Evolutionary conservation across 345 rosid genomes (phyloP), one percentile per base, ranked within the genome.

Genomic region (Populus deltoides): DNA sequence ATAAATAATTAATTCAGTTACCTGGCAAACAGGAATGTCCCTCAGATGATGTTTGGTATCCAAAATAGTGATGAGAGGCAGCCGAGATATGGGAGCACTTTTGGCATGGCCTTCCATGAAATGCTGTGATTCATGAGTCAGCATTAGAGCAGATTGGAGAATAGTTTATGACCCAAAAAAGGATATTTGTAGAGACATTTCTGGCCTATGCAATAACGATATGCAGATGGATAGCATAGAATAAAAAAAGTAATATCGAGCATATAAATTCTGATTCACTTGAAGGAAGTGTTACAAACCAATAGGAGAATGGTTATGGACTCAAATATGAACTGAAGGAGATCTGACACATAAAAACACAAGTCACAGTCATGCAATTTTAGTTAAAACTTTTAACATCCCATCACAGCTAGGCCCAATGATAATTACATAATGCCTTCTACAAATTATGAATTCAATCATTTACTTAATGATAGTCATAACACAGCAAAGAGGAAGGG

Each of bases 91-190:
- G n/a, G 98, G 99, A 63, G 92, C 86, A 82, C 87, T 90, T 90
- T 91, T 92, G 74, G 98, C 90, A 87, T 92, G 99, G 80, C 98
- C 99, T 86, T 96, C 99, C 98, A 96, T 92, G 78, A 92, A 93
- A 89, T 96, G 99, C 99, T 96, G 81, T 57, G 66, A 8, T 38
- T 36, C 71, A 72, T 29, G 61, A 76, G 66, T 68, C 71, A 77
- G 72, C 71, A 47, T 20, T 18, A 53, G 24, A 53, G n/a, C 59
- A 53, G 59, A 45, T 47, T 15, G 51, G 51, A 13, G 6, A 18
- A 18, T 24, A 53, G 59, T 18, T 53, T 7, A 53, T 1, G 20
- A 18, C 24, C 24, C 24, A 53, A 18, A 53, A 53, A 6, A 20
- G 65, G 65, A 67, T 31, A 47, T 65, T 76, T 27, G 38, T 22